Percentiles rank a stretch among this genome's conserved stretches.
Conservation (phyloP, 441 rosid species). For the Theobroma grandiflorum region DNA sequence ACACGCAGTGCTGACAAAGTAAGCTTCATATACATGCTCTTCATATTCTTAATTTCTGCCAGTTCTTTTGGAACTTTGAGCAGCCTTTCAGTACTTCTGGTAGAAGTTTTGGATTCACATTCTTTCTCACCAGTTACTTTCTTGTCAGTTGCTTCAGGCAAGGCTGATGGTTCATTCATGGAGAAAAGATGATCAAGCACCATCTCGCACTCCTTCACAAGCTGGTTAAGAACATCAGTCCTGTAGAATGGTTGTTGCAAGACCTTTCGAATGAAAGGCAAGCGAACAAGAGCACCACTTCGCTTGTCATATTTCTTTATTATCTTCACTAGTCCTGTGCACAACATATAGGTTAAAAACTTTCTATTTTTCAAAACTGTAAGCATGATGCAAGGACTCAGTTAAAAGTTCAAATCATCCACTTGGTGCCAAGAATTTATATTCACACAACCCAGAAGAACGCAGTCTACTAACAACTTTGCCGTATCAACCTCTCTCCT, state of each 20-base stretch:
- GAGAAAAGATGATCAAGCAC: conserved; percentile 51
- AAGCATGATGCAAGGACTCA: no score
- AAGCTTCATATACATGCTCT: conserved; percentile 55
- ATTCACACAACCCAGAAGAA: background rate
- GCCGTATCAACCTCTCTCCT: background rate
- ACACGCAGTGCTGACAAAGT: conserved; percentile 58
- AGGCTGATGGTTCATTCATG: conserved; percentile 22
- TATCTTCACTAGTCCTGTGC: conserved; percentile 68
- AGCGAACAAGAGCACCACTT: conserved; percentile 56
- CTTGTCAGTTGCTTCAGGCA: conserved; percentile 17
- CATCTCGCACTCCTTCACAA: conserved; percentile 62
- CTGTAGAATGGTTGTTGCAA: conserved; percentile 69
- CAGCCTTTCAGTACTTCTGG: conserved; percentile 22
- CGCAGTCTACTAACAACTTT: background rate
- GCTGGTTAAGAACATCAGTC: conserved; percentile 59
- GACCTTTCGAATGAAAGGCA: conserved; percentile 67
- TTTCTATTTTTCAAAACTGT: background rate
- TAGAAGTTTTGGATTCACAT: conserved; percentile 17
- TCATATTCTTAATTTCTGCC: conserved; percentile 50
- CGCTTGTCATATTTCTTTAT: conserved; percentile 72
- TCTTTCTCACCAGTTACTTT: conserved; percentile 22
- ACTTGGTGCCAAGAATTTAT: background rate
- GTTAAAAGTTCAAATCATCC: background rate
- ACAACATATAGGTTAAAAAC: background rate
- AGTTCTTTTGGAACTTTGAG: conserved; percentile 49